These are phyloP conservation scores for Phoma sp. DNA, from an alignment of 2,329 filamentous ascomycete genomes.

Conservation along the genomic window DNA sequence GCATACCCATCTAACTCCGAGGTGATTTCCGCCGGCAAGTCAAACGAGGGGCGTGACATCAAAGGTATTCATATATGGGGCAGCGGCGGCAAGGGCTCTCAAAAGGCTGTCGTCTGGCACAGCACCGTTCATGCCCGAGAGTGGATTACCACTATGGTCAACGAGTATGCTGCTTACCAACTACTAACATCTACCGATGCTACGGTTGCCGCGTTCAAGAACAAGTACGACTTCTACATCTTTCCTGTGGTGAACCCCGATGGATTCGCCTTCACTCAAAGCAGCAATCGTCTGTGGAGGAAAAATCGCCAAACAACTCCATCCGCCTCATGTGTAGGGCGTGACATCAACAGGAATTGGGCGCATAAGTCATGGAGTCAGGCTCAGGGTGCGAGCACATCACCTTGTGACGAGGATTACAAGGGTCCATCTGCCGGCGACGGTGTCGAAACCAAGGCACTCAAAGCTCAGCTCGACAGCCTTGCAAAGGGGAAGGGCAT, in stretches of 20 bases:
- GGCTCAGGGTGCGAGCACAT: constrained; percentile 41
- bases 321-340: constrained; percentile 41
- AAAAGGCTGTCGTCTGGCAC: constrained; percentile 47
- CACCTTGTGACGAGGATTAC: constrained; percentile 47
- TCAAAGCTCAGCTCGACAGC: constrained; percentile 56
- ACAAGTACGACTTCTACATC: constrained; percentile 71
- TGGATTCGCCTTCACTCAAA: constrained; percentile 48
- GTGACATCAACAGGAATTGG: constrained; percentile 52
- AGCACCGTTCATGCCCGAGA: constrained; percentile 48
- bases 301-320: constrained; percentile 46
- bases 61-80: constrained; percentile 49
- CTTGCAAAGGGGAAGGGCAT: constrained; percentile 57
- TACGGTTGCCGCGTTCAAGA: constrained; percentile 52
- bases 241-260: constrained; percentile 49
- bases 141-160: constrained; percentile 46
- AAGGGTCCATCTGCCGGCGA: constrained; percentile 44
- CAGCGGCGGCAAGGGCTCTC: constrained; percentile 44
- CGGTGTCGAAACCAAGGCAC: constrained; percentile 46
- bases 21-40: constrained; percentile 44
- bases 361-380: constrained; percentile 41
- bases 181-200: constrained; percentile 42
- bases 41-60: constrained; percentile 45
- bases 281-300: constrained; percentile 48
- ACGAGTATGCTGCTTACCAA: constrained; percentile 47
- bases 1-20: constrained; percentile 45